Evolutionary conservation across 192 early-diverging fungal species (phyloP).

Genomic region (Coemansia sp.): DNA sequence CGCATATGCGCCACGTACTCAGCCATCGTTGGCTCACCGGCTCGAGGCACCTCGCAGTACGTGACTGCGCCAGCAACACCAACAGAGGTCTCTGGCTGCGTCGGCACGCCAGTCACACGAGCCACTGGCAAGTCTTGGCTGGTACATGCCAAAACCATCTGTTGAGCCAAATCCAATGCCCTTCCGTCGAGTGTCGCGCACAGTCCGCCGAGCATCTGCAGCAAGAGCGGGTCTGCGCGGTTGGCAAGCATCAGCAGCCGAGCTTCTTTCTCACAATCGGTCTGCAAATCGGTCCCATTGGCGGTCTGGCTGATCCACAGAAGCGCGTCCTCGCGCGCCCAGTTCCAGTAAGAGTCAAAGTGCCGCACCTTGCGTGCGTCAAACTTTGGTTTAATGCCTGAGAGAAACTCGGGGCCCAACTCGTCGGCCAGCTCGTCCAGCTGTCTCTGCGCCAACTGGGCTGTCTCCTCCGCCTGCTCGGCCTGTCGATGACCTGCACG

Average conservation of each 20-base stretch:
- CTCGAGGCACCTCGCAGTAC: conserved; percentile 74
- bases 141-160: conserved; percentile 77
- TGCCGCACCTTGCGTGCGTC: conserved; percentile 74
- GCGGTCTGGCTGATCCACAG: conserved; percentile 70
- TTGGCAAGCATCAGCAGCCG: conserved; percentile 64
- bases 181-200: conserved; percentile 66
- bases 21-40: conserved; percentile 70
- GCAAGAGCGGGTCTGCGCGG: conserved; percentile 46
- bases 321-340: conserved; percentile 59
- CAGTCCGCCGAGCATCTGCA: conserved; percentile 65
- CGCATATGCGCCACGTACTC: conserved; percentile 79
- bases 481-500: conserved; percentile 64
- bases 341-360: conserved; percentile 97
- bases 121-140: conserved; percentile 55
- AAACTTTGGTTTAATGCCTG: conserved; percentile 82
- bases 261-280: conserved; percentile 49
- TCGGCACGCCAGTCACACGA: conserved; percentile 46
- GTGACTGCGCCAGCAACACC: conserved; percentile 67
- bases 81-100: conserved; percentile 70
- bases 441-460: conserved; percentile 55
- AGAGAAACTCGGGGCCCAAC: conserved; percentile 81
- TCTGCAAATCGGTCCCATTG: conserved; percentile 64
- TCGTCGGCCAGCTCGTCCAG: conserved; percentile 77
- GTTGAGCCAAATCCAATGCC: conserved; percentile 63
- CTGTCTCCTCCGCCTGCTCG: conserved; percentile 24